Base-by-base conservation (phyloP, 768 basidiomycete genomes). In the Tricholoma bakamatsutake region DNA sequence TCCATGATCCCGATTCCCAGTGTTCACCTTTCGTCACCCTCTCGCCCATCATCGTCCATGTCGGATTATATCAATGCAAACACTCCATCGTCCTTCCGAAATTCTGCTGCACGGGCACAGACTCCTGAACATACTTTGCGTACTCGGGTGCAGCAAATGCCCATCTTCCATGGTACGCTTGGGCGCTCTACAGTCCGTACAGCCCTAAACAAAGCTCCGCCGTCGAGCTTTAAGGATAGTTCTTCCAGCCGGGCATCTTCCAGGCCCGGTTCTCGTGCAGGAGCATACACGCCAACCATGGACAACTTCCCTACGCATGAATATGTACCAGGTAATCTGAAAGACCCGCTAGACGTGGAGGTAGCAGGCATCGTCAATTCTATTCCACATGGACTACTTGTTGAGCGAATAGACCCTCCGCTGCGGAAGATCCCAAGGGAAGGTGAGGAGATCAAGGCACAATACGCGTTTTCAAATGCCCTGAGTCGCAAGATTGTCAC, bases 1-100 rank as follows among this genome's bases (percentile, higher is more conserved):
- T 93, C 91, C 5, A 87, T 82, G 82, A 90, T 93, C 54, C 90
- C 90, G 18, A 78, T 90, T 24, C 90, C 90, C 7, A 84, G 79
- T 59, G 74, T 91, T 2, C 85, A 87, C 53, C 71, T 89, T 39
- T 82, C 82, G 2, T 80, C 84, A 4, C 80, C 83, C 8, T 90
- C 88, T 17, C 78, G 89, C 33, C 86, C 90, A 1, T 78, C 79
- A 1, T 83, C 88, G 1, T 78, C 87, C 5, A 81, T 88, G 80
- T 91, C 90, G 5, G 76, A 81, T 56, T 82, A 84, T 62, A 65
- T 62, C 43, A 75, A 78, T 45, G 72, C 81, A 6, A 82, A 81
- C 27, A 74, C 69, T 43, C 52, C 52, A 59, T 71, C 72, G 15
- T 57, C 68, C 12, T 82, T 83, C 66, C 74, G 71, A 54, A 61